Evolutionary conservation across 2,329 filamentous ascomycete genomes (phyloP).

Genomic region (Pyrenophora graminea): DNA sequence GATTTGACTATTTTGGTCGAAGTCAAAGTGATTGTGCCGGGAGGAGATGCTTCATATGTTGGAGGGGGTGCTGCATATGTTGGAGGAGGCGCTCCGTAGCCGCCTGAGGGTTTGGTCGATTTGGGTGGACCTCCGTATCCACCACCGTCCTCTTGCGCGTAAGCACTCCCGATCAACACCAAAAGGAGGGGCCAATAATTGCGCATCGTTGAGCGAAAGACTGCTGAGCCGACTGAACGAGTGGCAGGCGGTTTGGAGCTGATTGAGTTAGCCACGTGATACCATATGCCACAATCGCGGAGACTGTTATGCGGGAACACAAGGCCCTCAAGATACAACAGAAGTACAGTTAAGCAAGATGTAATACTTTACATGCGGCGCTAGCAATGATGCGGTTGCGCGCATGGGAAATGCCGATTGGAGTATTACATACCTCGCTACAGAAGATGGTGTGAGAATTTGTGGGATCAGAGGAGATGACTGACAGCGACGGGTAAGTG

Average conservation of each 20-base stretch:
- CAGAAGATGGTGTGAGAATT: slow-evolving; percentile 33
- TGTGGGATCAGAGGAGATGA: slow-evolving; percentile 16
- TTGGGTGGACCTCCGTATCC: neutral
- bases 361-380: slow-evolving; percentile 3
- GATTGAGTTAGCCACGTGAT: slow-evolving; percentile 27
- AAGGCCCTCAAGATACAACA: neutral
- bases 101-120: neutral
- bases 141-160: slow-evolving; percentile 2
- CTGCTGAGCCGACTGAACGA: slow-evolving; percentile 33
- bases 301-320: too few species aligned
- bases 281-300: neutral
- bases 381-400: neutral
- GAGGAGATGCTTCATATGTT: neutral
- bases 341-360: neutral
- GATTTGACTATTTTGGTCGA: neutral
- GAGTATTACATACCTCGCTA: slow-evolving; percentile 33
- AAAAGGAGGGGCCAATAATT: slow-evolving; percentile 28
- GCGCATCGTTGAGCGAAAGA: slow-evolving; percentile 41
- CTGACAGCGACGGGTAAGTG: slow-evolving; percentile 32
- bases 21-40: neutral
- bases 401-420: neutral
- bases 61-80: neutral
- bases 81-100: neutral
- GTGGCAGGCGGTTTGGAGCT: slow-evolving; percentile 30
- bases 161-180: slow-evolving; percentile 27